These are phyloP conservation scores for Micromonas commoda DNA, from an alignment of 139 green algal species.

Conservation along the genomic window DNA sequence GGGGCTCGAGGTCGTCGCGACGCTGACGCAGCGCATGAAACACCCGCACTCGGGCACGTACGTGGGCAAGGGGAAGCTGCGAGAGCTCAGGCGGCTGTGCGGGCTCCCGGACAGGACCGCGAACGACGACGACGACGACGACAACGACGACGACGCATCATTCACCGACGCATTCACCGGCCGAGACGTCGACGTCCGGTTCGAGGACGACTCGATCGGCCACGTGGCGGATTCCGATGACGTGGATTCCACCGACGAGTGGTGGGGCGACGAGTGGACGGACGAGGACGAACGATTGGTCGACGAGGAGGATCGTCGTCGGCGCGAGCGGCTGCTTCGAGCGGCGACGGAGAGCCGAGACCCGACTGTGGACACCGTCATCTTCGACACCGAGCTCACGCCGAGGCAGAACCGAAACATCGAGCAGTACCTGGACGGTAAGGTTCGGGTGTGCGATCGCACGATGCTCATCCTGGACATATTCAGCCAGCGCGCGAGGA, in stretches of 20 bases:
- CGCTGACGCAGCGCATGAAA: slow-evolving; percentile 61
- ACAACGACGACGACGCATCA: not conserved
- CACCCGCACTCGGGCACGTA: slow-evolving; percentile 74
- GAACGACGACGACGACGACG: slow-evolving; percentile 9
- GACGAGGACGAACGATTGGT: not conserved
- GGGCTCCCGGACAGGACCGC: not conserved
- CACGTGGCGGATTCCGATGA: not conserved
- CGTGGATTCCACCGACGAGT: not conserved
- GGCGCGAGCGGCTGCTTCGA: too few relatives aligned
- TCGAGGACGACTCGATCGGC: too few relatives aligned
- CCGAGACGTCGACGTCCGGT: too few relatives aligned
- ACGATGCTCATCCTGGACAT: slow-evolving; percentile 97
- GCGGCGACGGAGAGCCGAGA: too few relatives aligned
- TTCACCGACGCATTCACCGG: not conserved
- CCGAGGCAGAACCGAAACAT: slow-evolving; percentile 76
- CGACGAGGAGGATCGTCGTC: too few relatives aligned
- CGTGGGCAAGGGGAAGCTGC: slow-evolving; percentile 81
- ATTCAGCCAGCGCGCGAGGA: slow-evolving; percentile 85
- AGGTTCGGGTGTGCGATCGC: slow-evolving; percentile 78
- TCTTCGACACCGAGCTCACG: slow-evolving; percentile 92
- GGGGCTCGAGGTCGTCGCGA: slow-evolving; percentile 79
- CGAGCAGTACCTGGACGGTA: slow-evolving; percentile 54
- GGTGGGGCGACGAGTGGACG: not conserved
- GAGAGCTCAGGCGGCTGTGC: slow-evolving; percentile 51
- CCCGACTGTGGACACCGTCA: slow-evolving; percentile 74